These are phyloP conservation scores for Gossypium mustelinum DNA, from an alignment of 345 rosid species.

Conservation along the genomic window DNA sequence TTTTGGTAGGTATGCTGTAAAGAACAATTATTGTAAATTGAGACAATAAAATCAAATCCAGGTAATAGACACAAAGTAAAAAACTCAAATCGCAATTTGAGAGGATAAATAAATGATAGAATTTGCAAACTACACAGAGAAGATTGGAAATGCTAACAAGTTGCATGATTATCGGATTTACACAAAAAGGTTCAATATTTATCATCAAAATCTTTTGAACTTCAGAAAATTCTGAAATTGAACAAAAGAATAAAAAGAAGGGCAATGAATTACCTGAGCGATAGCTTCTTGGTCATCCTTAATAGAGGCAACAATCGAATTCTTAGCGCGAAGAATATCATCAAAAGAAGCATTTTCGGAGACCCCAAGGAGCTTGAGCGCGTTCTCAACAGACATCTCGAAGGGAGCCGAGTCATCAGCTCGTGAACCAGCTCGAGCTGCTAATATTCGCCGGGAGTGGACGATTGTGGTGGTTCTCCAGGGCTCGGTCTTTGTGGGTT, in stretches of 20 bases:
- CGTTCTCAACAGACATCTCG: constrained; percentile 94
- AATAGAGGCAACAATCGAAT: constrained; percentile 60
- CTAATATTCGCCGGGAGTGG: constrained; percentile 38
- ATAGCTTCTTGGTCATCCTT: constrained; percentile 75
- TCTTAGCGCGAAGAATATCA: constrained; percentile 93
- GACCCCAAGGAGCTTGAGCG: constrained; percentile 90
- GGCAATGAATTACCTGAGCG: constrained; percentile 55
- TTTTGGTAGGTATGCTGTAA: background rate
- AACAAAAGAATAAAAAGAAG: too few species aligned
- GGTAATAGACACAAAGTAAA: background rate
- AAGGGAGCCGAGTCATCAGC: constrained; percentile 91
- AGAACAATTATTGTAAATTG: background rate
- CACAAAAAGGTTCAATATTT: background rate
- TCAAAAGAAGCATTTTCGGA: constrained; percentile 85
- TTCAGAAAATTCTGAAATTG: constrained; percentile 2
- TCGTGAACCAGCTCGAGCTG: constrained; percentile 58
- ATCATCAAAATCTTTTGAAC: background rate
- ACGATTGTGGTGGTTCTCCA: constrained; percentile 36
- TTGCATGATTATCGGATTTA: constrained; percentile 1
- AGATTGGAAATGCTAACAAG: background rate
- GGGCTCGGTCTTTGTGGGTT: constrained; percentile 29
- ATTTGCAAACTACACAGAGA: background rate
- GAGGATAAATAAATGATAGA: background rate
- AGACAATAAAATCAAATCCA: background rate
- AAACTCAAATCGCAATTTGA: too few species aligned